Base-by-base conservation (phyloP, 2,329 filamentous ascomycete species). In the Cladosporium halotolerans region DNA sequence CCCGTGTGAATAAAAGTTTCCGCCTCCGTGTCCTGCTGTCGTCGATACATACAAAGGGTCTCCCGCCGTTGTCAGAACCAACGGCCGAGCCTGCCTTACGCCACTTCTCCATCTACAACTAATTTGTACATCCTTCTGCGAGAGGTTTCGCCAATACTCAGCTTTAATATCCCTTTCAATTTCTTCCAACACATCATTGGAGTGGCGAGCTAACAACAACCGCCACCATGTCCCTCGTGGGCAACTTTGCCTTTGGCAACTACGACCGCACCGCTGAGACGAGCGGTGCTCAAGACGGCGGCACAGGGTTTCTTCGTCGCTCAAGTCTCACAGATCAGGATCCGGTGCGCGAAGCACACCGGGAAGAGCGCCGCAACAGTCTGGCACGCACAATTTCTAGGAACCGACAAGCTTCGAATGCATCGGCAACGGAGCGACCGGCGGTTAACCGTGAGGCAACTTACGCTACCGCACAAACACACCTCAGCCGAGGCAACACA, bases 241-340 rank as follows among this genome's bases (percentile, higher is more conserved):
- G 72, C 60, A 73, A 72, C 60, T 72, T 74, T 55, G 63, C 65
- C 44, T 69, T 72, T 49, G 58, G 60, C 60, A 74, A 73, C 58
- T 68, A 64, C 58, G 73, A 76, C 63, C 66, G 64, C 23, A 67
- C 68, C 50, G 68, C 66, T 55, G 60, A 67, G 53, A 63, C 62
- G 23, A 60, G 65, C 55, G 72, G 72, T 45, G 68, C 66, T 10
- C 67, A 68, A 42, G 55, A 64, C 31, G 64, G 64, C 38, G 69
- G 65, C 43, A 62, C 62, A 34, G 63, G 58, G 40, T 68, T 62
- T 44, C 34, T 56, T 4, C 57, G 61, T 28, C 53, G 60, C 45
- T 45, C 58, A 9, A 60, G 58, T 52, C 43, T 57, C 14, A 48
- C 56, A 43, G 57, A 58, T 28, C 55, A 62, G 45, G 55, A 61